Percentiles rank a stretch among this genome's conserved stretches.
Conservation (phyloP, 2,329 filamentous ascomycete species). For the Arthrobotrys sphaeroides region DNA sequence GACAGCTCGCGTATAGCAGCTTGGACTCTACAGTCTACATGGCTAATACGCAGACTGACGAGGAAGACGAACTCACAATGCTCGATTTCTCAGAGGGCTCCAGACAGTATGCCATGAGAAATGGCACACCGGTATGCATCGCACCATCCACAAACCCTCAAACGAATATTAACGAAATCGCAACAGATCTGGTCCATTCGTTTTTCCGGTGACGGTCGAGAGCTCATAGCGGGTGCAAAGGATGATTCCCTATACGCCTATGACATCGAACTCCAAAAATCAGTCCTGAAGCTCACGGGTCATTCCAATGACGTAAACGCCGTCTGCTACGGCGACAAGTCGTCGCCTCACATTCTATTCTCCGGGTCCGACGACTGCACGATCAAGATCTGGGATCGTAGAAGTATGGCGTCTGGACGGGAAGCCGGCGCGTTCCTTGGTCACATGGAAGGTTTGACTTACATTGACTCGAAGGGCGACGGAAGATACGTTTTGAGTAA, state of each 20-base stretch:
- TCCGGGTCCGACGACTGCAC: constrained; percentile 95
- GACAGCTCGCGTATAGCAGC: constrained; percentile 88
- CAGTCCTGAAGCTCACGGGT: constrained; percentile 78
- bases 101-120: constrained; percentile 55
- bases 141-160: not conserved
- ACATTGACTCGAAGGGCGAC: constrained; percentile 76
- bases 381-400: constrained; percentile 93
- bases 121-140: constrained; percentile 62
- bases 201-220: constrained; percentile 89
- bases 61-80: constrained; percentile 59
- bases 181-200: constrained; percentile 83
- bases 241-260: constrained; percentile 84
- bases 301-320: constrained; percentile 94
- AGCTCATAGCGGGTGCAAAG: constrained; percentile 89
- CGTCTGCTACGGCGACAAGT: constrained; percentile 89
- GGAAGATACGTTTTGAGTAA: constrained; percentile 89
- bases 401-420: constrained; percentile 86
- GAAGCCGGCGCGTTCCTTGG: constrained; percentile 74
- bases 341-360: constrained; percentile 90
- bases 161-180: constrained; percentile 59
- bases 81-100: constrained; percentile 57
- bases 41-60: constrained; percentile 79
- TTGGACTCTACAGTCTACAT: constrained; percentile 85
- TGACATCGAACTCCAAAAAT: constrained; percentile 82
- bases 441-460: constrained; percentile 73